Evolutionary conservation across 805 yeast species (phyloP).

Genomic region (Allodekkera sacchari): DNA sequence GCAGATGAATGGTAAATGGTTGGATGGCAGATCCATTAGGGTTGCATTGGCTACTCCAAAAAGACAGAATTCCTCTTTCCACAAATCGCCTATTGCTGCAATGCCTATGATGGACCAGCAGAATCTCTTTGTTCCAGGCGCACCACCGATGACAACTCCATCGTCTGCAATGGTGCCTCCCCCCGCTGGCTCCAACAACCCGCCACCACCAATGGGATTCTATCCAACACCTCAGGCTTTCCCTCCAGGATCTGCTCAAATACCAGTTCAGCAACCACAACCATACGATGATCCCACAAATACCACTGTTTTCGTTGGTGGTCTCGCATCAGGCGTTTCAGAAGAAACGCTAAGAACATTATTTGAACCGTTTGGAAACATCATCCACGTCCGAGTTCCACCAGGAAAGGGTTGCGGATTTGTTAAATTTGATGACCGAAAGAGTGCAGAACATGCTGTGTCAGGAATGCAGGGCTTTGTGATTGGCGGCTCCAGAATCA

Average conservation of each 20-base stretch:
- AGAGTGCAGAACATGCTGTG: conserved; percentile 72
- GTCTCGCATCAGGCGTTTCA: conserved; percentile 53
- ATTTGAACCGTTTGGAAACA: conserved; percentile 68
- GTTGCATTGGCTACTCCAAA: conserved; percentile 78
- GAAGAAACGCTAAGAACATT: conserved; percentile 54
- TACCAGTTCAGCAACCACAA: too few species aligned
- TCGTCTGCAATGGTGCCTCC: background rate
- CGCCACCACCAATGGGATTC: background rate
- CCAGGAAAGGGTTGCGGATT: conserved; percentile 78
- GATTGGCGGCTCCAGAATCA: conserved; percentile 64
- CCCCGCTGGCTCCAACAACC: background rate
- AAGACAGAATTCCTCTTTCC: conserved; percentile 23
- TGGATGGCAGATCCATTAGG: conserved; percentile 68
- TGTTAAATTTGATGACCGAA: conserved; percentile 56
- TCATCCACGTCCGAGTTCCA: conserved; percentile 64
- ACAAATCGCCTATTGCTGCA: conserved; percentile 4
- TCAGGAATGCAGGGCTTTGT: conserved; percentile 72
- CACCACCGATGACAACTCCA: background rate
- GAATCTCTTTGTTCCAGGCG: background rate
- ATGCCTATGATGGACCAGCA: background rate
- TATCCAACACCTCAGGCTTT: background rate
- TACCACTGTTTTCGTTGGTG: conserved; percentile 66
- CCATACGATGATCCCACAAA: conserved; percentile 59
- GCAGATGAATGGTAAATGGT: conserved; percentile 75
- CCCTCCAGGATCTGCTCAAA: conserved; percentile 2